Percentiles rank a stretch among this genome's conserved stretches.
phyloP scores from a whole-genome alignment of 2,329 filamentous ascomycete species.

The Juglanconis oblonga region DNA sequence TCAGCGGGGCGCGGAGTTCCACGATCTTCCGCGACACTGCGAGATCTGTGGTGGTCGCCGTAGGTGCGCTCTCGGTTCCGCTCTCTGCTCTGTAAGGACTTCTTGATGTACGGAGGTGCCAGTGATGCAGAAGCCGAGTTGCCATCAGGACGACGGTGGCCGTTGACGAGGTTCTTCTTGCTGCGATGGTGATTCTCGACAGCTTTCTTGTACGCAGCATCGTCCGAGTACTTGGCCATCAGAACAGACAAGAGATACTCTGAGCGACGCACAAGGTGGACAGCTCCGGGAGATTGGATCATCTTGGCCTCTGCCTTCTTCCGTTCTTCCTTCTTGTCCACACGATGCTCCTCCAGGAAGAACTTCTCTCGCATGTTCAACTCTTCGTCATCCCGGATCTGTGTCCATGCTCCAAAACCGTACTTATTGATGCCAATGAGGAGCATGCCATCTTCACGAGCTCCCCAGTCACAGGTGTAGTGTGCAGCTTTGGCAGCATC shows the following conservation, averaged over 20 bases:
- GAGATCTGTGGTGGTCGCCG: slow-evolving; percentile 48
- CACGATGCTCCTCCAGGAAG: slow-evolving; percentile 96
- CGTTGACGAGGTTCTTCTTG: slow-evolving; percentile 73
- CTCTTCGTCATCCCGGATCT: slow-evolving; percentile 88
- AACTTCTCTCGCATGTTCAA: slow-evolving; percentile 86
- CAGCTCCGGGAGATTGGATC: slow-evolving; percentile 91
- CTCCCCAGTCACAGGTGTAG: slow-evolving; percentile 89
- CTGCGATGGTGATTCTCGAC: slow-evolving; percentile 94
- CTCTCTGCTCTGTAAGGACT: slow-evolving; percentile 43
- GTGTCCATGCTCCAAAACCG: slow-evolving; percentile 92
- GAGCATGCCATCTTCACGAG: slow-evolving; percentile 94
- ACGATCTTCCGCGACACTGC: slow-evolving; percentile 50
- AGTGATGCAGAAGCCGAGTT: slow-evolving; percentile 70
- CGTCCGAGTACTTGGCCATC: slow-evolving; percentile 77
- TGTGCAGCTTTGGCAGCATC: slow-evolving; percentile 90
- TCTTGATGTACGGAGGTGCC: slow-evolving; percentile 53
- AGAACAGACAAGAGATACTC: slow-evolving; percentile 96
- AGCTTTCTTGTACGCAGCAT: slow-evolving; percentile 71
- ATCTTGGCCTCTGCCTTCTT: slow-evolving; percentile 74
- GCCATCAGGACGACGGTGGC: slow-evolving; percentile 57
- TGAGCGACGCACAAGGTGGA: slow-evolving; percentile 89
- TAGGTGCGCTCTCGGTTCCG: slow-evolving; percentile 48
- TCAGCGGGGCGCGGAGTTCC: slow-evolving; percentile 48
- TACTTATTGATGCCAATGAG: slow-evolving; percentile 90
- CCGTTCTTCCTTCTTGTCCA: slow-evolving; percentile 94